Evolutionary conservation across 306 rosid genomes (phyloP).

Genomic region (Mimosa bimucronata): DNA sequence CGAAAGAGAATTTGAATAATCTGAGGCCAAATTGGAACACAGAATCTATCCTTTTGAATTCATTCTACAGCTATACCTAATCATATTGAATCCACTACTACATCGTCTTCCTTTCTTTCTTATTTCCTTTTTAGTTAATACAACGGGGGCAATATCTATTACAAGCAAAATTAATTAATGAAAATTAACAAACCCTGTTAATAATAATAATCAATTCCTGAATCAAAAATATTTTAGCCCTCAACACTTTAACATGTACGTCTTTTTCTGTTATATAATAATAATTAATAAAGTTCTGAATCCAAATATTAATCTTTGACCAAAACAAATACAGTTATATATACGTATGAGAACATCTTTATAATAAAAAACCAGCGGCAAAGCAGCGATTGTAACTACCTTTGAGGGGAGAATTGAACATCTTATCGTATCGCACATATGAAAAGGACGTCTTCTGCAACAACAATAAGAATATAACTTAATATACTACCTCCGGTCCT

Average conservation of each 20-base stretch:
- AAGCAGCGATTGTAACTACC: neutral
- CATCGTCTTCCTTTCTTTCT: neutral
- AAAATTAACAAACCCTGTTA: neutral
- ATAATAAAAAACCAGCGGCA: conserved; percentile 24
- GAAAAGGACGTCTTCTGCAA: conserved; percentile 35
- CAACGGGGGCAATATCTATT: neutral
- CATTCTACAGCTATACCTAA: conserved; percentile 53
- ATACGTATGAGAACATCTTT: conserved; percentile 30
- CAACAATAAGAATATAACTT: too few species aligned
- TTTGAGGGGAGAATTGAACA: conserved; percentile 19
- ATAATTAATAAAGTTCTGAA: conserved; percentile 10
- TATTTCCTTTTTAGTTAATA: neutral
- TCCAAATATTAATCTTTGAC: conserved; percentile 9
- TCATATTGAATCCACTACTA: conserved; percentile 4
- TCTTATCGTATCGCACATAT: conserved; percentile 31
- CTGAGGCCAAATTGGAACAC: conserved; percentile 54
- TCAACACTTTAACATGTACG: neutral
- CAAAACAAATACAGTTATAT: neutral
- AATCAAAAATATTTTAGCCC: neutral
- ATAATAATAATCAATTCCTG: conserved; percentile 13
- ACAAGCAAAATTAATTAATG: neutral
- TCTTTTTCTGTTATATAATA: neutral
- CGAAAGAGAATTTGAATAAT: conserved; percentile 72
- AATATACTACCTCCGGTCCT: too few species aligned
- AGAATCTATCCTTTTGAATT: conserved; percentile 56